phyloP scores from a whole-genome alignment of 257 asterid species.

The Osmanthus fragrans region DNA sequence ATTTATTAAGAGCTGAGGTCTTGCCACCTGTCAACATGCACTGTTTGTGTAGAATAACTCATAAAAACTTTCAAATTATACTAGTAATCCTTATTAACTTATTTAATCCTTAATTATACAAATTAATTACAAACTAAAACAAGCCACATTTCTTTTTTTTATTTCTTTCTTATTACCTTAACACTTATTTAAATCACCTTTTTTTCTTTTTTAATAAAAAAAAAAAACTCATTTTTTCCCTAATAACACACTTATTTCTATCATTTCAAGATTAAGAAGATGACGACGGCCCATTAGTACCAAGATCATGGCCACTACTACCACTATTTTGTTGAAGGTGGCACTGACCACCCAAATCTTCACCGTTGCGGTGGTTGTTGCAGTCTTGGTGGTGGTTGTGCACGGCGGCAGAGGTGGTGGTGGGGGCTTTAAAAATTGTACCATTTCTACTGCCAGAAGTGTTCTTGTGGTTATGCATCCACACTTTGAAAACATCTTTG shows the following conservation, averaged over 20 bases:
- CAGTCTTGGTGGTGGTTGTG: slow-evolving; percentile 4
- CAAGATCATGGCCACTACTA: neutral
- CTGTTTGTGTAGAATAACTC: too few relatives aligned
- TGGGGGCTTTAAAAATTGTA: neutral
- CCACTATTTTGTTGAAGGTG: neutral
- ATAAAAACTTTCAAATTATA: too few relatives aligned
- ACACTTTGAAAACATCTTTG: slow-evolving; percentile 34
- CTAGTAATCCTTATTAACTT: too few relatives aligned
- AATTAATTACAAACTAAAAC: neutral
- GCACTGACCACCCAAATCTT: neutral
- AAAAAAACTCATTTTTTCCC: neutral
- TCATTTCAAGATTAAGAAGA: neutral
- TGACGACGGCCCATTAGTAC: neutral
- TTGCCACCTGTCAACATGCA: too few relatives aligned
- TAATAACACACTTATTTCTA: neutral
- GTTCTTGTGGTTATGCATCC: slow-evolving; percentile 49
- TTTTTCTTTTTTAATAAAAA: too few relatives aligned
- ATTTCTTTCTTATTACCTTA: neutral
- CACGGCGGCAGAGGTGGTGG: neutral
- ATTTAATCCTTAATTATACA: neutral
- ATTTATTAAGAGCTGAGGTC: too few relatives aligned
- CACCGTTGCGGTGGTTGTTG: neutral
- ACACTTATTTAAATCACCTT: neutral
- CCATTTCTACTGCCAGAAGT: slow-evolving; percentile 21
- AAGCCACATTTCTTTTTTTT: neutral